These are phyloP conservation scores for Vaccinium corymbosum DNA, from an alignment of 148 eudicot genomes.

Conservation along the genomic window DNA sequence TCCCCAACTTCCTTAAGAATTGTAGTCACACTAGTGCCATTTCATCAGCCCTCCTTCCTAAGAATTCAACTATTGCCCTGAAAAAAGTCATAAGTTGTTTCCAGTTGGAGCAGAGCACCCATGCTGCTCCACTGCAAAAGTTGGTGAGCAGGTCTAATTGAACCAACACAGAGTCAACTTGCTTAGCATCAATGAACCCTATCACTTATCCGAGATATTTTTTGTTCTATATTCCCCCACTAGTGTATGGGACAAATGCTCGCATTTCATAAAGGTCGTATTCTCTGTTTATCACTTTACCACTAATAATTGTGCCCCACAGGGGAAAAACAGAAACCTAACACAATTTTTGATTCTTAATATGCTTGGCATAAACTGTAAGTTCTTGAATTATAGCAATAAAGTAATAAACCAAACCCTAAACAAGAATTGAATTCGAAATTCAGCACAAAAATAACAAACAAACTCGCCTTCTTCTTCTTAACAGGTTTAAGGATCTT, in stretches of 20 bases:
- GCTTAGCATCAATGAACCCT: neutral
- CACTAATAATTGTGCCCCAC: too few species aligned
- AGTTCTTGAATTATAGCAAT: neutral
- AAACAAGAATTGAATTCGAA: neutral
- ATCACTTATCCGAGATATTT: neutral
- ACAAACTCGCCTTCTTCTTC: constrained; percentile 74
- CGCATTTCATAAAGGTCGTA: too few species aligned
- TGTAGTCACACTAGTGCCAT: neutral
- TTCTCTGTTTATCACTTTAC: too few species aligned
- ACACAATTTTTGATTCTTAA: neutral
- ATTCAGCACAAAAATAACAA: neutral
- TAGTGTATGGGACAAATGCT: too few species aligned
- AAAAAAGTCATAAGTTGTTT: neutral
- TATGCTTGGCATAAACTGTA: neutral
- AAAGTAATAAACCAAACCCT: neutral
- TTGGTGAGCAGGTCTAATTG: neutral
- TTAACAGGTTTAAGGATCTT: constrained; percentile 94
- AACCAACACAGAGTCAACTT: neutral
- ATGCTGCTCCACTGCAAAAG: neutral
- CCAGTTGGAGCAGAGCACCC: neutral
- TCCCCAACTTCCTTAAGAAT: neutral
- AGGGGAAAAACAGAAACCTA: neutral
- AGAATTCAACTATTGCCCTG: neutral
- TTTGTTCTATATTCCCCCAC: too few species aligned
- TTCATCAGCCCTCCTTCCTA: neutral